phyloP scores from a whole-genome alignment of 139 green algal species.

The Chlorella sorokiniana region DNA sequence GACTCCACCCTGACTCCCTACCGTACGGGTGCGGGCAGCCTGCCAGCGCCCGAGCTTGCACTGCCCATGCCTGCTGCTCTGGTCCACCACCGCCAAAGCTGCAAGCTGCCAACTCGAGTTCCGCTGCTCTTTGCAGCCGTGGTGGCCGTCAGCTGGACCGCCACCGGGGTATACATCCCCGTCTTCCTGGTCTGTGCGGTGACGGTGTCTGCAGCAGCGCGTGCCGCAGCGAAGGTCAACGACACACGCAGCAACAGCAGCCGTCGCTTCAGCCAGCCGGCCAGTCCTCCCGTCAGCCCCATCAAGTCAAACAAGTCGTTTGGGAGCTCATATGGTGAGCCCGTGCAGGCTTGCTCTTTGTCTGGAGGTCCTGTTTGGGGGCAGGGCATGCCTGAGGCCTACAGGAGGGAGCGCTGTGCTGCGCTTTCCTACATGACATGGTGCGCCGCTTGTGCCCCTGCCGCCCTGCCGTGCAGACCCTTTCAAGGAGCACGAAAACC shows the following conservation, averaged over 20 bases:
- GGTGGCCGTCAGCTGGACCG: constrained; percentile 8
- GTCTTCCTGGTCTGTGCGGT: constrained; percentile 1
- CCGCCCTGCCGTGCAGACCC: background rate
- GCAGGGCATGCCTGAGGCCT: background rate
- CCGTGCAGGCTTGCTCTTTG: background rate
- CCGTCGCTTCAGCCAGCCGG: constrained; percentile 16
- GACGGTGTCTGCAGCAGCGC: constrained; percentile 2
- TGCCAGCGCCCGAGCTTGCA: background rate
- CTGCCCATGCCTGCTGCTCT: background rate
- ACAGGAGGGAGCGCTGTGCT: background rate
- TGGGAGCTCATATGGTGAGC: constrained; percentile 1
- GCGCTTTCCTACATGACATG: background rate
- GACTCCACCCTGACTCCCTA: background rate
- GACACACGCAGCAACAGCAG: too few species aligned
- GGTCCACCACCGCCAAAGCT: background rate
- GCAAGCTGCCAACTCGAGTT: background rate
- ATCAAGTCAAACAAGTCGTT: background rate
- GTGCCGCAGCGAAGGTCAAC: background rate
- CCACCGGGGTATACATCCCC: background rate
- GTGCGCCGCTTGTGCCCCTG: background rate
- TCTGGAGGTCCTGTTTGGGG: too few species aligned
- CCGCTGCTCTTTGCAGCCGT: background rate
- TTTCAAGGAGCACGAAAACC: constrained; percentile 8
- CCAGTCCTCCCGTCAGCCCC: constrained; percentile 2
- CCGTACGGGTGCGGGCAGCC: background rate